Base-by-base conservation (phyloP, 129 eudicot genomes). In the Chrysanthemum makinoi region DNA sequence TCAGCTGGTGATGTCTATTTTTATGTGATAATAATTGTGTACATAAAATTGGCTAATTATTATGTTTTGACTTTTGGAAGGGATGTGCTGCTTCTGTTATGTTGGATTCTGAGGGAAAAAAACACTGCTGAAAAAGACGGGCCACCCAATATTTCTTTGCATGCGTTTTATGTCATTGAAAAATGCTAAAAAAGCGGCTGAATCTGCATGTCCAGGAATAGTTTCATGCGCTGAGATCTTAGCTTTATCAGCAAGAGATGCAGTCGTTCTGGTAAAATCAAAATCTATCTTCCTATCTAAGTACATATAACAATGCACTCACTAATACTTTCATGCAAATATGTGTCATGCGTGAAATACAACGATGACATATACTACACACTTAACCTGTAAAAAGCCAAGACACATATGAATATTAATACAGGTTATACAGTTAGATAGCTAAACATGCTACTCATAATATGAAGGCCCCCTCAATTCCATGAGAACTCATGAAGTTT, bases 21-120 rank as follows among this genome's bases (percentile, higher is more conserved):
- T 17, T 53, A n/a, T 15, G 65, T 68, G 68, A 35, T n/a, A 75
- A 46, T 57, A 2, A 53, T 54, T 54, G 18, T 68, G 51, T 47
- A 35, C 26, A 56, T 28, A 24, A 24, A 30, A 57, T 55, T 65
- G 54, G 65, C 56, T 59, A 64, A 66, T 14, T 56, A 28, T 16
- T 60, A 44, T 39, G 43, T 13, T 47, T 47, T 68, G 15, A 22
- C 57, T 65, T 19, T 17, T 57, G 20, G 33, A 46, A 86, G 96
- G 96, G 96, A 2, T 91, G 96, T 75, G 94, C 88, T 82, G 97
- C 89, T 52, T 88, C 97, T 17, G 87, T 88, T 79, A 71, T 91
- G 87, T 70, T 91, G 75, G 81, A 86, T 71, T 88, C 96, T 20
- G 68, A 48, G 28, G 87, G 85, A 3, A 4, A 80, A 76, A 3